Base-by-base conservation (phyloP, 106 monocot genomes). In the Apostasia ramifera region DNA sequence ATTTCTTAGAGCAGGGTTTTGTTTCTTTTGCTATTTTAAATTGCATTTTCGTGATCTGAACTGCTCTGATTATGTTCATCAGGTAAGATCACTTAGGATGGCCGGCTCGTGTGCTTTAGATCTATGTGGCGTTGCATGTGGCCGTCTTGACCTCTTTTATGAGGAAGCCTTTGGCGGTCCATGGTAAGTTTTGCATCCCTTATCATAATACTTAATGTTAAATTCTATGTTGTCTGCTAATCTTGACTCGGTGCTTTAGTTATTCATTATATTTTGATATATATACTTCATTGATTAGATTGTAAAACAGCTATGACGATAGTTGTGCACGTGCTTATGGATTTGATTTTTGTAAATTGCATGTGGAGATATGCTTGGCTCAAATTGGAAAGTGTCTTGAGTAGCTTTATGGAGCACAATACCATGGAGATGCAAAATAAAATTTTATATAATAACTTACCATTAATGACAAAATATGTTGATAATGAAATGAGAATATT, bases 111-210 rank as follows among this genome's bases (percentile, higher is more conserved):
- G 88, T 56, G 95, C 95, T 38, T 55, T 95, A 76, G 86, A 89
- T 67, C 81, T 92, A 47, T 95, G 95, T 69, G 83, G 91, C 13
- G 39, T 95, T 71, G 95, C 95, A 26, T 92, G 91, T 66, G 95
- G 95, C 50, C 84, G 91, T 71, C 79, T 92, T 52, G 95, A 95
- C 79, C 63, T 95, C 12, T 91, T 73, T 61, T 92, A 91, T 69
- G 95, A 95, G 73, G 75, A 89, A 66, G 91, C 84, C 44, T 95
- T 91, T 79, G 95, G 95, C 8, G 95, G 95, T 38, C 91, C 91
- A 40, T 95, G 95, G 95, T 95, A 77, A 45, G 72, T 80, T 41
- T 70, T 26, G 15, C 48, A 65, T 47, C 63, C 9, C 7, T 63
- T 4, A 63, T 63, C 40, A n/a, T n/a, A 45, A 41, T 42, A 4